Percentiles rank a stretch among this genome's conserved stretches.
phyloP scores from a whole-genome alignment of 768 basidiomycete species.

The Termitomyces sp. region DNA sequence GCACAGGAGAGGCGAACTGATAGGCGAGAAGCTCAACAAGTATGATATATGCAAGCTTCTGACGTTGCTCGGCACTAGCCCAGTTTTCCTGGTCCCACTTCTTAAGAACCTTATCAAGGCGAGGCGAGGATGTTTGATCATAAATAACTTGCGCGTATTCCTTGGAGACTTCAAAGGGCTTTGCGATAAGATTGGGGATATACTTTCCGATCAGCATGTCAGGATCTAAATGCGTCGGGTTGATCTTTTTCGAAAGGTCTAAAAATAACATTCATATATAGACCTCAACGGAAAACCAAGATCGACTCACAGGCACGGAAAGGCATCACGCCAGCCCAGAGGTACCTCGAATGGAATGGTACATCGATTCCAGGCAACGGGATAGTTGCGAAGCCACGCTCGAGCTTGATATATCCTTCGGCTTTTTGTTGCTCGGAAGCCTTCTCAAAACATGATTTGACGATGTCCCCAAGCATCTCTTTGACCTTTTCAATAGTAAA shows the following conservation, averaged over 20 bases:
- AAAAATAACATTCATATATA: background rate
- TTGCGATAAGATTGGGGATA: slow-evolving; percentile 93
- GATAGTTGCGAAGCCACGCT: slow-evolving; percentile 95
- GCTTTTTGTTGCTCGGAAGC: slow-evolving; percentile 73
- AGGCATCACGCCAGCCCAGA: slow-evolving; percentile 97
- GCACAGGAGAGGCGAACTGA: slow-evolving; percentile 96
- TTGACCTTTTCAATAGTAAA: slow-evolving; percentile 91
- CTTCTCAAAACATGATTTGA: slow-evolving; percentile 71
- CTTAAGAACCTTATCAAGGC: slow-evolving; percentile 90
- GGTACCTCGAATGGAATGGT: slow-evolving; percentile 98
- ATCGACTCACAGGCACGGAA: slow-evolving; percentile 86
- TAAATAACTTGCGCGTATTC: slow-evolving; percentile 94
- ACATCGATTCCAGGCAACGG: slow-evolving; percentile 97
- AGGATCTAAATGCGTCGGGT: slow-evolving; percentile 84
- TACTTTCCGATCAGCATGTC: slow-evolving; percentile 94
- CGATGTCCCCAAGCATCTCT: slow-evolving; percentile 91
- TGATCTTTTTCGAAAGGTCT: slow-evolving; percentile 99
- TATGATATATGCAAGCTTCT: slow-evolving; percentile 92
- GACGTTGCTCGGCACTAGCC: slow-evolving; percentile 75
- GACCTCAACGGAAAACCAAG: background rate
- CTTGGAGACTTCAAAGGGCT: slow-evolving; percentile 76
- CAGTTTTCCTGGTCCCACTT: slow-evolving; percentile 92
- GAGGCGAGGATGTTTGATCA: slow-evolving; percentile 93
- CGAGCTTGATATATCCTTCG: slow-evolving; percentile 88
- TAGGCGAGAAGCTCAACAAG: slow-evolving; percentile 96